Evolutionary conservation across 2,329 filamentous ascomycete genomes (phyloP).

Genomic region (Chrysoporthe austroafricana): DNA sequence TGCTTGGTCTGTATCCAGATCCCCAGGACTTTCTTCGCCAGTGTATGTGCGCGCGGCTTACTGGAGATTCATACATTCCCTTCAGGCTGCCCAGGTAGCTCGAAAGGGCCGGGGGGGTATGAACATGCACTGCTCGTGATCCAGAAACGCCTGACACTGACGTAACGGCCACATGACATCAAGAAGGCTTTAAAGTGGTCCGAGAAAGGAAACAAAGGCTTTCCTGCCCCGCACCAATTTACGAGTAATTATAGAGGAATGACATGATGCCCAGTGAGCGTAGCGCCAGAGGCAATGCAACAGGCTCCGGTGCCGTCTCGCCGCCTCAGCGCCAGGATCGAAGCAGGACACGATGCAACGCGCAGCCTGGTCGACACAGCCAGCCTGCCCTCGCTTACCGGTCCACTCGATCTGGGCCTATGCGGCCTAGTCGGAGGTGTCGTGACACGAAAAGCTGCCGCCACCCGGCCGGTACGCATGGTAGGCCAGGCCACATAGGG

Average conservation of each 20-base stretch:
- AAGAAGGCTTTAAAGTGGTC: background rate
- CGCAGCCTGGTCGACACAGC: background rate
- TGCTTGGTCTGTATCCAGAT: no score
- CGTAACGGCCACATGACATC: no score
- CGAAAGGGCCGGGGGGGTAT: no score
- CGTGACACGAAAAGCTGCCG: background rate
- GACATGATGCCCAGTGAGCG: background rate
- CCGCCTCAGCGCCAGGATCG: background rate
- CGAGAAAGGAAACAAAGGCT: background rate
- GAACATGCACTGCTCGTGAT: no score
- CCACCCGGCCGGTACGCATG: background rate
- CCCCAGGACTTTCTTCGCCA: no score
- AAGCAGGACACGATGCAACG: background rate
- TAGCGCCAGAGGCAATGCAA: background rate
- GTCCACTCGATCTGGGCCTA: background rate
- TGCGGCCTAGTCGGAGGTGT: background rate
- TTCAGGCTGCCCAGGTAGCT: no score
- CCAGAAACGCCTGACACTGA: no score
- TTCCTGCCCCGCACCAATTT: background rate
- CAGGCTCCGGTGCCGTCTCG: background rate
- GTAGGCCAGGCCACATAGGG: background rate
- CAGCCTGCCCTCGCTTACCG: background rate
- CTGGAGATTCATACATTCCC: no score
- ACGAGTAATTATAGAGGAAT: background rate
- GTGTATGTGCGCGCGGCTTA: no score